Evolutionary conservation across 1,284 basidiomycete species (phyloP), one percentile per base, ranked within the genome.

Genomic region (Marasmius sp.): DNA sequence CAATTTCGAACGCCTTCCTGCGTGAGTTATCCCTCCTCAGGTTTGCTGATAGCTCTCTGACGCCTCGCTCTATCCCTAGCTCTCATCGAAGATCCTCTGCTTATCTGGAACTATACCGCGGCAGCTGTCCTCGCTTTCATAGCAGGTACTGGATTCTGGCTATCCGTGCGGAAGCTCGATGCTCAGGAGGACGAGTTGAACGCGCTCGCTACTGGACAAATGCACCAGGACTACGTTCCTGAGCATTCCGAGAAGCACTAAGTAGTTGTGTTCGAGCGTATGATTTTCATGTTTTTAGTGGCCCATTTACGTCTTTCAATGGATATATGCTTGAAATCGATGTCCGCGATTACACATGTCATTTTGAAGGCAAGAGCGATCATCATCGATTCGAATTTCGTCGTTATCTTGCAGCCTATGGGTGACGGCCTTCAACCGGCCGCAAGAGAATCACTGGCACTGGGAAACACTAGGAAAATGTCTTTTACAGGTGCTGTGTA

Each of bases 1-100:
- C 89, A n/a, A 55, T 92, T 49, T 84, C 84, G 58, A 88, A 91
- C 73, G 88, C 89, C 11, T 88, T 91, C 71, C 76, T 85, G 74
- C 70, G 88, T 91, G 60, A 74, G 86, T 81, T 79, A 77, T 68
- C 80, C 79, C 67, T 47, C 70, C 34, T 52, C 12, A n/a, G 11
- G 14, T 22, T 27, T 20, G 5, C 9, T 45, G 11, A 3, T 4
- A 3, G 10, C 18, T 20, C n/a, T 16, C 12, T 51, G 22, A 37
- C 37, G 6, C 43, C 9, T 12, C 11, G 11, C 37, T 45, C 41
- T 33, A 9, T 7, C 53, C 3, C 53, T 27, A 77, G 75, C 77
- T 1, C 67, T 78, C 59, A 69, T 75, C 9, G 61, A 58, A 4
- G 77, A 79, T 59, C 77, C 77, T 1, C 65, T 79, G 2, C 68